Evolutionary conservation across 768 basidiomycete genomes (phyloP).

Genomic region (Lentinula boryana): DNA sequence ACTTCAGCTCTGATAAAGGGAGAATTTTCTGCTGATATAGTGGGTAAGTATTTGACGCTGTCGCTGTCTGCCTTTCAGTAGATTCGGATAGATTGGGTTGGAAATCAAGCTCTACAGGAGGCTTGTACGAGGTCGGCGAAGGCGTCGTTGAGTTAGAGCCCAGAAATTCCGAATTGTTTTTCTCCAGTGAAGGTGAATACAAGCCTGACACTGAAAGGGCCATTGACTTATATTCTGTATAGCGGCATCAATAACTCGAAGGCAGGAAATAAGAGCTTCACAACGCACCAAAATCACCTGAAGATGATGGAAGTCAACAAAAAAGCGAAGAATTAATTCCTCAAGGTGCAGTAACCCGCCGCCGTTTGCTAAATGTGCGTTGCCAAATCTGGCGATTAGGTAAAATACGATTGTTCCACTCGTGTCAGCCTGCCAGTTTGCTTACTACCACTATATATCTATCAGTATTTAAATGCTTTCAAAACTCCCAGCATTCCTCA

Average conservation of each 20-base stretch:
- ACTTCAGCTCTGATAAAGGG: background rate
- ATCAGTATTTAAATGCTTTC: background rate
- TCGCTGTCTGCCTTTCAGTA: background rate
- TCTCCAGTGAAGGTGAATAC: slow-evolving; percentile 2
- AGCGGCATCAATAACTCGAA: background rate
- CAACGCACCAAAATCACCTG: background rate
- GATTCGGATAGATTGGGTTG: background rate
- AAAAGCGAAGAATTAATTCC: background rate
- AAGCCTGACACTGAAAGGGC: slow-evolving; percentile 7
- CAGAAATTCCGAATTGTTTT: slow-evolving; percentile 1
- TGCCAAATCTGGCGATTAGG: background rate
- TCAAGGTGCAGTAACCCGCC: background rate
- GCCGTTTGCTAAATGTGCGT: background rate
- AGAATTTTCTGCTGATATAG: background rate
- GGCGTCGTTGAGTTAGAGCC: background rate
- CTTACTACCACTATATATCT: background rate
- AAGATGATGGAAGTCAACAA: background rate
- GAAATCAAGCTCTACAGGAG: background rate
- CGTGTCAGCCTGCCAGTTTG: background rate
- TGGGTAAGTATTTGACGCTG: background rate
- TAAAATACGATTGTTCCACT: background rate
- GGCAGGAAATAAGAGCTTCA: background rate
- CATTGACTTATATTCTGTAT: background rate
- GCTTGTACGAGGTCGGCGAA: background rate
- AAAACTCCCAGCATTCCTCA: too few species aligned